Percentiles rank a stretch among this genome's conserved stretches.
These are phyloP conservation scores for Niebla homalea DNA, from an alignment of 495 filamentous ascomycete genomes.

Conservation along the genomic window DNA sequence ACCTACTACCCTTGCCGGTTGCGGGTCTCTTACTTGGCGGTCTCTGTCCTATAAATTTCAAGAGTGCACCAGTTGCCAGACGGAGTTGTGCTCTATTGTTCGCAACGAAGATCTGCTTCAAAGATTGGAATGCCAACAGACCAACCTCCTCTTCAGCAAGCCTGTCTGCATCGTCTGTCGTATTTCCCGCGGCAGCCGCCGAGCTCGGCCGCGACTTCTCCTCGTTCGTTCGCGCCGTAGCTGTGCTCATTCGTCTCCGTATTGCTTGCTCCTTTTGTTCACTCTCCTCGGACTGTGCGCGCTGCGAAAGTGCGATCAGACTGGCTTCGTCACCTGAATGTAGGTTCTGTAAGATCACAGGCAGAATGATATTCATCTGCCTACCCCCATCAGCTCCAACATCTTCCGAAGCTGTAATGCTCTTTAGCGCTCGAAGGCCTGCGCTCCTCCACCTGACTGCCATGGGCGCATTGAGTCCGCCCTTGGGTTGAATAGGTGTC, in stretches of 20 bases:
- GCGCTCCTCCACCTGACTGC: slow-evolving; percentile 74
- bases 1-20: slow-evolving; percentile 19
- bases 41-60: slow-evolving; percentile 56
- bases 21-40: slow-evolving; percentile 23
- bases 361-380: slow-evolving; percentile 61
- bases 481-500: slow-evolving; percentile 21
- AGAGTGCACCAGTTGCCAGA: slow-evolving; percentile 50
- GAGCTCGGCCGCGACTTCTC: slow-evolving; percentile 51
- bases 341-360: slow-evolving; percentile 72
- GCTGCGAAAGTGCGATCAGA: slow-evolving; percentile 45
- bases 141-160: slow-evolving; percentile 78
- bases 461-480: slow-evolving; percentile 51
- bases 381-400: slow-evolving; percentile 58
- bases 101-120: slow-evolving; percentile 65
- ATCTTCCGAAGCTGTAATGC: slow-evolving; percentile 63
- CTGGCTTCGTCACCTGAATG: slow-evolving; percentile 62
- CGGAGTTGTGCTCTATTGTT: slow-evolving; percentile 68
- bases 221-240: slow-evolving; percentile 62
- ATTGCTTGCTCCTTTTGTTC: slow-evolving; percentile 43
- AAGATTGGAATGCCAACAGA: slow-evolving; percentile 63
- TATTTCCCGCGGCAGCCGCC: slow-evolving; percentile 54
- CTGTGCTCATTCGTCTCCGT: slow-evolving; percentile 59
- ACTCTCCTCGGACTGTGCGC: slow-evolving; percentile 51
- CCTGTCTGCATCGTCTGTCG: slow-evolving; percentile 66
- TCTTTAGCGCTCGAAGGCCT: slow-evolving; percentile 66